phyloP scores from a whole-genome alignment of 306 rosid genomes.

The Dicorynia guianensis region DNA sequence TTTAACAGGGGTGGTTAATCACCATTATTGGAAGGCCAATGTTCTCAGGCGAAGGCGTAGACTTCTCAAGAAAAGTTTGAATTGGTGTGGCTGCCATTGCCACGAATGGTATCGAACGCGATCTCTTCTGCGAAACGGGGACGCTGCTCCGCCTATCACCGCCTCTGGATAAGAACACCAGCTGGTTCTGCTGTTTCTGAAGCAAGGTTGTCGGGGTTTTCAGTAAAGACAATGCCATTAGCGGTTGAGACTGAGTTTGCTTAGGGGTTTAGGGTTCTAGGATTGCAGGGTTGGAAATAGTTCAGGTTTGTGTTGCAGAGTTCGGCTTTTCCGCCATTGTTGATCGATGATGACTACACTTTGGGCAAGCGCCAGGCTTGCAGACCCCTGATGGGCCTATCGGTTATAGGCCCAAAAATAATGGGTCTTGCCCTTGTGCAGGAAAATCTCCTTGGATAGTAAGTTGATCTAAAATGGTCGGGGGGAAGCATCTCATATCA shows the following conservation, averaged over 20 bases:
- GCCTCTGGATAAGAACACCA: conserved; percentile 33
- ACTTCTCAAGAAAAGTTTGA: conserved; percentile 48
- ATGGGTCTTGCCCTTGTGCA: too few relatives aligned
- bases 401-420: too few relatives aligned
- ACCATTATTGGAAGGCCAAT: conserved; percentile 56
- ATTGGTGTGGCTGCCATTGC: conserved; percentile 48
- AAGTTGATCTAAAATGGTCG: too few relatives aligned
- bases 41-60: conserved; percentile 29
- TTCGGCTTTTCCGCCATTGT: not conserved
- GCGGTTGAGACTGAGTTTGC: conserved; percentile 2
- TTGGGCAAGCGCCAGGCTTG: too few relatives aligned
- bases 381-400: too few relatives aligned
- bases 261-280: conserved; percentile 31
- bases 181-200: conserved; percentile 37
- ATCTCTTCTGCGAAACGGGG: conserved; percentile 32
- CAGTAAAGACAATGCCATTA: conserved; percentile 46
- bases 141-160: not conserved
- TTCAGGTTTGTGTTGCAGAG: not conserved
- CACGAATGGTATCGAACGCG: conserved; percentile 27
- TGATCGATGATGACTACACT: too few relatives aligned
- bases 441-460: too few relatives aligned
- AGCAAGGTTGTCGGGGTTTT: conserved; percentile 31
- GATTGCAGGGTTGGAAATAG: not conserved
- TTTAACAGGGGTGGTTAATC: not conserved
- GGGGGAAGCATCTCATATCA: too few relatives aligned